A percentile compares a stretch with the other conserved stretches of the same genome.
These are phyloP conservation scores for Melanogaster broomeanus DNA, from an alignment of 768 basidiomycete species.

Conservation along the genomic window DNA sequence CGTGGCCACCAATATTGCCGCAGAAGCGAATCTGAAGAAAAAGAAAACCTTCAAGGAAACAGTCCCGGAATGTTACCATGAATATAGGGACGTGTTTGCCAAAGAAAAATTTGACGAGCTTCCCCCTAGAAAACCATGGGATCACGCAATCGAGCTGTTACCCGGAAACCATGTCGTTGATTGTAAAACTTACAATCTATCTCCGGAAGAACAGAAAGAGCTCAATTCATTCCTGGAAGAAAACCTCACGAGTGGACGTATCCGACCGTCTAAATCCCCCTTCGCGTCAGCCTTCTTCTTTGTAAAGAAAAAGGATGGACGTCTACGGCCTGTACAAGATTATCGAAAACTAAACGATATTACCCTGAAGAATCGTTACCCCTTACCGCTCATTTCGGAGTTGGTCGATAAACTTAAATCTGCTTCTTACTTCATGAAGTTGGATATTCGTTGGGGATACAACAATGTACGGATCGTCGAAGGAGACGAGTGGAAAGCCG, in stretches of 20 bases:
- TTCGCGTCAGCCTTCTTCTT: too few relatives aligned
- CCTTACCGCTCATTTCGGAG: too few relatives aligned
- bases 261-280: too few relatives aligned
- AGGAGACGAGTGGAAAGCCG: slow-evolving; percentile 12
- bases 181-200: slow-evolving; percentile 12
- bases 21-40: neutral
- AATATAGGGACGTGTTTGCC: neutral
- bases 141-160: slow-evolving; percentile 2
- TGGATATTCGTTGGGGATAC: slow-evolving; percentile 33
- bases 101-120: neutral
- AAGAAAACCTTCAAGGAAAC: neutral
- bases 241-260: too few relatives aligned
- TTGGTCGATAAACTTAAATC: slow-evolving; percentile 14
- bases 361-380: too few relatives aligned
- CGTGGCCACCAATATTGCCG: too few relatives aligned
- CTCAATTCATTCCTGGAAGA: too few relatives aligned
- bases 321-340: too few relatives aligned
- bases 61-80: too few relatives aligned
- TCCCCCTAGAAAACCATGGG: neutral
- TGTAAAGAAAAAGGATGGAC: too few relatives aligned
- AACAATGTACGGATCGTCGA: slow-evolving; percentile 29
- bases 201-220: too few relatives aligned
- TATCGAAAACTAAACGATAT: too few relatives aligned
- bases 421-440: slow-evolving; percentile 28
- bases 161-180: neutral